Conservation (phyloP, 768 basidiomycete genomes). For the Epithele typhae region DNA sequence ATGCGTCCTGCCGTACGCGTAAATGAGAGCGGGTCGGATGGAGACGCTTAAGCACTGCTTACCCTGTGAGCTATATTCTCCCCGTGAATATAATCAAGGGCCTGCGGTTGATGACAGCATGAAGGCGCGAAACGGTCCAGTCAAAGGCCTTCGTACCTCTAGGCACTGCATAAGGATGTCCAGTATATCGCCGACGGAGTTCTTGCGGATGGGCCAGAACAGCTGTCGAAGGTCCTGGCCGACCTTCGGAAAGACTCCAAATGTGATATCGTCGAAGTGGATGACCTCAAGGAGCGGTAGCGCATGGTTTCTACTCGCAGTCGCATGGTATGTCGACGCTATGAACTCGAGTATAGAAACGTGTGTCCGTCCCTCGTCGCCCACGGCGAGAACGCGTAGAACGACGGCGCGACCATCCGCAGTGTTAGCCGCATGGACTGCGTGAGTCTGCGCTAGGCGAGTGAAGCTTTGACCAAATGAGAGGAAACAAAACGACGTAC, state of each 20-base stretch:
- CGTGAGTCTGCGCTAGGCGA: no score
- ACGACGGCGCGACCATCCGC: no score
- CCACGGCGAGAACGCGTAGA: no score
- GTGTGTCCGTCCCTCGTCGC: no score
- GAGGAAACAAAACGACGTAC: no score
- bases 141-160: slow-evolving; percentile 16
- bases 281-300: slow-evolving; percentile 26
- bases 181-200: slow-evolving; percentile 7
- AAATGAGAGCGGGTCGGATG: no score
- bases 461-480: no score
- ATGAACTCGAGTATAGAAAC: background rate
- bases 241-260: slow-evolving; percentile 25
- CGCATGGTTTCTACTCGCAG: slow-evolving; percentile 18
- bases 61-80: background rate
- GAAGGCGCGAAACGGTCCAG: background rate
- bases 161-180: slow-evolving; percentile 29
- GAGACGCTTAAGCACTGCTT: background rate
- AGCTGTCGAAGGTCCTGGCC: no score
- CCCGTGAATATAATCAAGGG: background rate
- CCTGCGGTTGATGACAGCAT: background rate
- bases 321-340: background rate
- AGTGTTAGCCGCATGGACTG: no score
- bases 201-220: no score
- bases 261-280: slow-evolving; percentile 24
- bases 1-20: slow-evolving; percentile 22